phyloP scores from a whole-genome alignment of 2,329 filamentous ascomycete species.

The Mollisiaceae sp. region DNA sequence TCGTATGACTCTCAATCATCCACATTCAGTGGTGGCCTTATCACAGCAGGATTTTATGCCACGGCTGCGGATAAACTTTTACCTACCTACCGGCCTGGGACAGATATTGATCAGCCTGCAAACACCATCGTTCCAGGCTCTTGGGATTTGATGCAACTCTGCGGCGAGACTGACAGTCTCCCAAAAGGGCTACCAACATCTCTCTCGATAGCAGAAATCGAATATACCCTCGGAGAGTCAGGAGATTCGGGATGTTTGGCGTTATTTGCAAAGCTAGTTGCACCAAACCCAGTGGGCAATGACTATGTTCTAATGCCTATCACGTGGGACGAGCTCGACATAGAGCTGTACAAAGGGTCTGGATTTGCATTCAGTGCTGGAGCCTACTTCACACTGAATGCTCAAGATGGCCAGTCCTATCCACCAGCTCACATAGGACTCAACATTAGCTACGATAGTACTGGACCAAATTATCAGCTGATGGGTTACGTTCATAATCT shows the following conservation, averaged over 20 bases:
- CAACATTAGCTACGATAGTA: background rate
- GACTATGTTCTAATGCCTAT: background rate
- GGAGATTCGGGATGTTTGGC: background rate
- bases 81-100: background rate
- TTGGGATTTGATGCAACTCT: slow-evolving; percentile 5
- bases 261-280: background rate
- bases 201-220: background rate
- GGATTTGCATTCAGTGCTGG: background rate
- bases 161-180: background rate
- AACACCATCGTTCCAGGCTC: background rate
- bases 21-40: slow-evolving; percentile 3
- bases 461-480: background rate
- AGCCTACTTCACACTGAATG: background rate
- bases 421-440: background rate
- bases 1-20: background rate
- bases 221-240: background rate
- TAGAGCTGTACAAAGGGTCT: background rate
- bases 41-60: slow-evolving; percentile 4
- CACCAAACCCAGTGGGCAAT: background rate
- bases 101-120: slow-evolving; percentile 2
- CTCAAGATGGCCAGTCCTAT: background rate
- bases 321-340: background rate
- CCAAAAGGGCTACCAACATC: background rate
- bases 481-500: background rate
- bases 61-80: background rate